Conservation (phyloP, 305 asterid species). For the Ilex paraguariensis region DNA sequence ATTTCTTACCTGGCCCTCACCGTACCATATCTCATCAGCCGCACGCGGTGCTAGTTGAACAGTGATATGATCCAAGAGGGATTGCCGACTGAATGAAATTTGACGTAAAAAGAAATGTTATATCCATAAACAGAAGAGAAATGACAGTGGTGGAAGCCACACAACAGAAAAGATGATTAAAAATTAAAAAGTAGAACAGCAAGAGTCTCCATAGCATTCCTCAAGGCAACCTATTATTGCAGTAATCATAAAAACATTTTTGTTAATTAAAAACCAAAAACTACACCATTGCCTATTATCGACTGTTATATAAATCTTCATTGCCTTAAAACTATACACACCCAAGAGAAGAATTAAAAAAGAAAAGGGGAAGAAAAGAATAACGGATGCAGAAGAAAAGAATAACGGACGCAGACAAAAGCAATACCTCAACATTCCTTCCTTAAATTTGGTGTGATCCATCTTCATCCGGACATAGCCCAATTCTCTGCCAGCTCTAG, state of each 20-base stretch:
- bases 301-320: too few species aligned
- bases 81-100: conserved; percentile 68
- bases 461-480: conserved; percentile 80
- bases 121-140: too few species aligned
- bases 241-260: too few species aligned
- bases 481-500: conserved; percentile 91
- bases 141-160: too few species aligned
- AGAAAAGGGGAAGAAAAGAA: conserved; percentile 6
- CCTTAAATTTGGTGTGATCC: conserved; percentile 72
- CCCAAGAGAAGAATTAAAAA: not conserved
- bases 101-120: not conserved
- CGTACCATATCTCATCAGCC: conserved; percentile 94
- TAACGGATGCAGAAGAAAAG: too few species aligned
- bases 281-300: too few species aligned
- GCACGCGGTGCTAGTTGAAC: conserved; percentile 99
- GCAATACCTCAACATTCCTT: conserved; percentile 79
- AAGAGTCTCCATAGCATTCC: too few species aligned
- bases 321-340: too few species aligned
- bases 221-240: too few species aligned
- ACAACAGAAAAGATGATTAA: too few species aligned
- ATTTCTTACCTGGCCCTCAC: conserved; percentile 62
- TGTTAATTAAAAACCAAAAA: too few species aligned
- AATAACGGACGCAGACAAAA: conserved; percentile 1
- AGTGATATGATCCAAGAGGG: conserved; percentile 89
- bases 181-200: too few species aligned